Conservation (phyloP, 768 basidiomycete genomes). For the Suillus spraguei region DNA sequence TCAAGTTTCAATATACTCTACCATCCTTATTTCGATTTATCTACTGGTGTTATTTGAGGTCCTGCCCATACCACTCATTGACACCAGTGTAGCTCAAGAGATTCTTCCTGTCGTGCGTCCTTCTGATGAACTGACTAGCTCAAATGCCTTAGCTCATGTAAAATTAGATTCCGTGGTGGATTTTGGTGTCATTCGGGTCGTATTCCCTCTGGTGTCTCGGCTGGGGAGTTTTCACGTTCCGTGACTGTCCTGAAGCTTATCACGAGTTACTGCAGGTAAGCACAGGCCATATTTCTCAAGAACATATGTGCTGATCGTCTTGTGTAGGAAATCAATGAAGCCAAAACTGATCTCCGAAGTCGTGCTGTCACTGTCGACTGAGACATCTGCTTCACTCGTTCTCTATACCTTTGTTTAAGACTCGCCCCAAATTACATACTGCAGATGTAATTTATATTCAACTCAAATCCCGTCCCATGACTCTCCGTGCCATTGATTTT, state of each 20-base stretch:
- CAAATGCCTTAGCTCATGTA: not conserved
- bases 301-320: not conserved
- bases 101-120: slow-evolving; percentile 62
- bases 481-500: not conserved
- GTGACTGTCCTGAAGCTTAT: slow-evolving; percentile 82
- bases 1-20: slow-evolving; percentile 49
- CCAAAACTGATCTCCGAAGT: slow-evolving; percentile 58
- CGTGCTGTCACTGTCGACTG: slow-evolving; percentile 65
- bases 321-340: slow-evolving; percentile 58
- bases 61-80: slow-evolving; percentile 56
- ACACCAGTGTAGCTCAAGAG: slow-evolving; percentile 44
- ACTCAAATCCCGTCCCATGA: not conserved
- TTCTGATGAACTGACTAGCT: not conserved
- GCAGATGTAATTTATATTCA: not conserved
- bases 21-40: slow-evolving; percentile 50
- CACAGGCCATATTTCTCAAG: slow-evolving; percentile 12
- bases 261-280: slow-evolving; percentile 64
- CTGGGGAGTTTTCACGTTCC: slow-evolving; percentile 70
- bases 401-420: not conserved
- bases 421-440: not conserved
- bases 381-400: slow-evolving; percentile 7
- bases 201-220: slow-evolving; percentile 80
- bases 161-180: slow-evolving; percentile 79
- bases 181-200: slow-evolving; percentile 77
- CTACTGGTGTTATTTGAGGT: slow-evolving; percentile 57